Evolutionary conservation across 2,329 filamentous ascomycete species (phyloP).

Genomic region (Venturia effusa): DNA sequence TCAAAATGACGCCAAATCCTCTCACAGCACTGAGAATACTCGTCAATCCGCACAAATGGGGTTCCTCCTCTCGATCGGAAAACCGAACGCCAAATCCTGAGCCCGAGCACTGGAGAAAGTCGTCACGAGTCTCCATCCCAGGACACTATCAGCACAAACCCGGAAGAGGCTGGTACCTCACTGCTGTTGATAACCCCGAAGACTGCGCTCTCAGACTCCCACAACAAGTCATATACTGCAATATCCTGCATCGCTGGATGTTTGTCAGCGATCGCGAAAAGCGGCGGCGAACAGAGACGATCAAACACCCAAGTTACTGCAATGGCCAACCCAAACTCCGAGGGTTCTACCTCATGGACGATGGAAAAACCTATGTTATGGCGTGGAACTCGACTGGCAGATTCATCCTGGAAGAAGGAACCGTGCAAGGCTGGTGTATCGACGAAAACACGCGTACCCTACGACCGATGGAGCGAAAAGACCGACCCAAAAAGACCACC

Average conservation of each 20-base stretch:
- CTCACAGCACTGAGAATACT: not conserved
- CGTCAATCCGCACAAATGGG: constrained; percentile 5
- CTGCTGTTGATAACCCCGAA: not conserved
- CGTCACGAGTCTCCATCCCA: not conserved
- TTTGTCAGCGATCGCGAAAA: not conserved
- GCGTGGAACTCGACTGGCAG: constrained; percentile 2
- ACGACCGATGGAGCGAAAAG: not conserved
- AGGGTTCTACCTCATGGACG: constrained; percentile 6
- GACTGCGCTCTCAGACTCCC: not conserved
- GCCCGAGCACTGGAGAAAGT: constrained; percentile 4
- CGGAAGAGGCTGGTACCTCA: constrained; percentile 4
- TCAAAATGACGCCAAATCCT: constrained; percentile 9
- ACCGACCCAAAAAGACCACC: not conserved
- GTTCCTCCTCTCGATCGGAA: not conserved
- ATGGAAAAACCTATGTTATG: constrained; percentile 2
- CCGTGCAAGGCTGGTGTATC: constrained; percentile 2
- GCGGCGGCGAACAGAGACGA: not conserved
- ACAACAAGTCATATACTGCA: constrained; percentile 1
- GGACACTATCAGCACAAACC: constrained; percentile 7
- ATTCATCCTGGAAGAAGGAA: not conserved
- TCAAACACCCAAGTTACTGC: not conserved
- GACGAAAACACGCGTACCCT: not conserved
- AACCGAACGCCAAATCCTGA: not conserved
- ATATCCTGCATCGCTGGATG: constrained; percentile 5
- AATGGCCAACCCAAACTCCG: not conserved